Evolutionary conservation across 2,329 filamentous ascomycete genomes (phyloP).

Genomic region (Ophiognomonia clavigignenti-juglandacearum): DNA sequence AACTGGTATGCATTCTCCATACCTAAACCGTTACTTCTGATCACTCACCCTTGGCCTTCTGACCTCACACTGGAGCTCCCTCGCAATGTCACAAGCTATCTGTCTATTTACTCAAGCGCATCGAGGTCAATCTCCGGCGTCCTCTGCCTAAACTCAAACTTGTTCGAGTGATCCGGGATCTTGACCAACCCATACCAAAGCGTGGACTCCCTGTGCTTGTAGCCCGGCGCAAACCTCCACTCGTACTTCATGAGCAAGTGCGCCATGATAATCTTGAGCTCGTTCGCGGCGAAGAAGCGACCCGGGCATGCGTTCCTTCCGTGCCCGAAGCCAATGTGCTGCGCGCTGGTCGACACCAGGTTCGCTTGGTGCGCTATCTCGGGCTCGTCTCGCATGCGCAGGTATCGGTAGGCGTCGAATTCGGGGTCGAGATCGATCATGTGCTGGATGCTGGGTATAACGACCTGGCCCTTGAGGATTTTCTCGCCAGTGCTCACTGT

Average conservation of each 20-base stretch:
- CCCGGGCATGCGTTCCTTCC: conserved; percentile 38
- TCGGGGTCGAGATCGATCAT: not conserved
- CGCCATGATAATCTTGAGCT: conserved; percentile 31
- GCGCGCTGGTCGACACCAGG: conserved; percentile 28
- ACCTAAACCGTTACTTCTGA: no score
- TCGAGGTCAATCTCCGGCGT: conserved; percentile 8
- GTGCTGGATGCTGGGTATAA: not conserved
- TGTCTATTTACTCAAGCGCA: not conserved
- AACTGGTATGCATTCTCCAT: no score
- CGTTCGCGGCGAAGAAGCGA: conserved; percentile 36
- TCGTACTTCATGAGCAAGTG: conserved; percentile 28
- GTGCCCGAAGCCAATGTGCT: conserved; percentile 33
- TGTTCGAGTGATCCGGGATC: not conserved
- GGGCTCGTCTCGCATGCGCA: not conserved
- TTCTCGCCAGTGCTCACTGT: not conserved
- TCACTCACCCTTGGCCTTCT: no score
- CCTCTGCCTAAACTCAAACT: conserved; percentile 9
- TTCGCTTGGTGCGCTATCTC: conserved; percentile 22
- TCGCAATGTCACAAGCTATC: no score
- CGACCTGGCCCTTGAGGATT: not conserved
- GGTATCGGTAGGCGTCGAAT: not conserved
- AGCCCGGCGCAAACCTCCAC: conserved; percentile 13
- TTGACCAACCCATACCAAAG: conserved; percentile 3
- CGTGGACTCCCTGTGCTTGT: not conserved
- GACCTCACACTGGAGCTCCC: no score